Conservation (phyloP, 2,329 filamentous ascomycete species). For the Onygena corvina region DNA sequence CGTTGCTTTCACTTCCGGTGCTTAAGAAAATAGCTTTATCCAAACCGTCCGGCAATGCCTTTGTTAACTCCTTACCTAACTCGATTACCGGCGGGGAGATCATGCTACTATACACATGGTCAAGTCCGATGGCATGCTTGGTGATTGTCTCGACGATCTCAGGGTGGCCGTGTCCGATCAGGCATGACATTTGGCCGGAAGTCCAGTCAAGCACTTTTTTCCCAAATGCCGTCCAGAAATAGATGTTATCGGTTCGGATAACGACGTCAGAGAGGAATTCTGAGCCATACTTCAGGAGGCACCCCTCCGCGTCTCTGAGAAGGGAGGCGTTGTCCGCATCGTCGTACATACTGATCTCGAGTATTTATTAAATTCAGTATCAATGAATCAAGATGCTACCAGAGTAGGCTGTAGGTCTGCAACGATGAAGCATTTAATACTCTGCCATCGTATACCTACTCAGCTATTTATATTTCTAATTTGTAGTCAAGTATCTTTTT, state of each 20-base stretch:
- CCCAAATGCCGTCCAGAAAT: neutral
- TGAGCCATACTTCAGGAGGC: conserved; percentile 36
- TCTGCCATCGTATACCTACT: no score
- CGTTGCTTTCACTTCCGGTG: conserved; percentile 47
- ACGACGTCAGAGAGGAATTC: conserved; percentile 24
- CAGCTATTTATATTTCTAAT: neutral
- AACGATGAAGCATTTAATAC: no score
- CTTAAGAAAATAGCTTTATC: conserved; percentile 48
- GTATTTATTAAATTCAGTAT: neutral
- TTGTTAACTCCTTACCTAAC: conserved; percentile 42
- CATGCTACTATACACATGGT: conserved; percentile 51
- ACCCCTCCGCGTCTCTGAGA: conserved; percentile 23
- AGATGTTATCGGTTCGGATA: conserved; percentile 1
- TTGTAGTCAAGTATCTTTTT: neutral
- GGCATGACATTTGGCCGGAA: conserved; percentile 49
- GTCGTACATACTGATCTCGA: neutral
- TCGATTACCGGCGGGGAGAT: conserved; percentile 45
- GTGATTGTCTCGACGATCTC: conserved; percentile 46
- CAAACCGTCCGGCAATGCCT: conserved; percentile 37
- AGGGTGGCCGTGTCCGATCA: conserved; percentile 35
- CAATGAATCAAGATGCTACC: neutral
- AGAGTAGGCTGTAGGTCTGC: no score
- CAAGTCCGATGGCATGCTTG: conserved; percentile 40
- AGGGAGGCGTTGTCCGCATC: neutral
- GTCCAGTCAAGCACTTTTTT: conserved; percentile 24